Base-by-base conservation (phyloP, 768 basidiomycete species). In the Plicaturopsis crispa region DNA sequence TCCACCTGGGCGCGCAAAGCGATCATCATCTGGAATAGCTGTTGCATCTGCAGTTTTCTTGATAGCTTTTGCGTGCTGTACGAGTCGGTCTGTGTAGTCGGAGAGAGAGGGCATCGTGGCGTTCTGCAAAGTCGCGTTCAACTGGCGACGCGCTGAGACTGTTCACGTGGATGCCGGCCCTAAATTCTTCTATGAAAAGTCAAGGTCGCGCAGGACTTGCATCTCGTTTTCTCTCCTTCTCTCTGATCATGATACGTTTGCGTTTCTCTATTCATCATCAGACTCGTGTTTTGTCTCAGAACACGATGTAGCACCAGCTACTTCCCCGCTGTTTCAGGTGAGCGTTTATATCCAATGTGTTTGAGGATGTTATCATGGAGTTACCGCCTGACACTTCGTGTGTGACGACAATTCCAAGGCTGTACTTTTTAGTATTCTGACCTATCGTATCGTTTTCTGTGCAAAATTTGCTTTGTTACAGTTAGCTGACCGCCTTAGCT, bases 391-490 rank as follows among this genome's bases (percentile, higher is more conserved):
- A 85, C 51, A 65, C 48, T 47, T 43, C 57, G 62, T 54, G 53
- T 50, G 56, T 83, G 84, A 84, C 70, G 84, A 84, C 62, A 75
- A 74, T 63, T 78, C 73, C 79, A 73, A 57, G 84, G 84, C 84
- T 88, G 84, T 84, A 70, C 77, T 77, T 70, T 70, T 66, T 28
- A 28, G 26, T 36, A 12, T 6, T 12, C 0, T 3, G 20, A 37
- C 32, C 36, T 39, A 31, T 46, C 21, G 24, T n/a, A 19, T 10
- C 37, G 26, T 8, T 8, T 8, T 14, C 26, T 28, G 26, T 28
- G 10, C 26, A 28, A 8, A 8, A 28, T 28, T 8, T 28, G 8
- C 14, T 28, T 8, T 14, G 26, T 28, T n/a, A 28, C 14, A 8
- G 26, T 14, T 28, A 14, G 14, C 26, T 14, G 14, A 28, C 14